Conservation (phyloP, 768 basidiomycete species). For the Lanmaoa rubissima region DNA sequence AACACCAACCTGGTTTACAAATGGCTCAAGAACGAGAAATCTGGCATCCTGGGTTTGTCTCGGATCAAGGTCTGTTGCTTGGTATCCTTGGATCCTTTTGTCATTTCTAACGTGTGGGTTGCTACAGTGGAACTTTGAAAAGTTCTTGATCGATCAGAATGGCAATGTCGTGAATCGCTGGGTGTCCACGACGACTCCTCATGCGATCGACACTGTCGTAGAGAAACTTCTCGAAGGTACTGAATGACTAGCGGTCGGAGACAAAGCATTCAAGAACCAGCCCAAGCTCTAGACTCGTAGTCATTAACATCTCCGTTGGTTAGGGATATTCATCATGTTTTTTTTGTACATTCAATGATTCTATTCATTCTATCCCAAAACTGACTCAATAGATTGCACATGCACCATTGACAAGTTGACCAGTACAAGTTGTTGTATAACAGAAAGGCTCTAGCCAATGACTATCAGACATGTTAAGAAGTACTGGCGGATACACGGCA, state of each 20-base stretch:
- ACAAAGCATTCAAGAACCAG: background rate
- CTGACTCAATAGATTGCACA: background rate
- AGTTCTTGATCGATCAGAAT: slow-evolving; percentile 79
- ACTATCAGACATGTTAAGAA: background rate
- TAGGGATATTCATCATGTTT: background rate
- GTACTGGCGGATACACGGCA: background rate
- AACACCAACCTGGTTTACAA: slow-evolving; percentile 80
- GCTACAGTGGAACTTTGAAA: slow-evolving; percentile 85
- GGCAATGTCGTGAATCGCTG: slow-evolving; percentile 74
- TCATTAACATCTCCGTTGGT: background rate
- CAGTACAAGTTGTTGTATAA: background rate
- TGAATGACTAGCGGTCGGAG: slow-evolving; percentile 19
- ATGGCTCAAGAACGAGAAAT: slow-evolving; percentile 79
- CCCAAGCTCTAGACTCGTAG: slow-evolving; percentile 14
- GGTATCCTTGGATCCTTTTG: background rate
- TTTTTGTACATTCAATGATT: background rate
- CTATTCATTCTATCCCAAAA: background rate
- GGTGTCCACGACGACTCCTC: slow-evolving; percentile 73
- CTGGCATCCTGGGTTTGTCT: slow-evolving; percentile 66
- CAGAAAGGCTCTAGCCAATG: background rate
- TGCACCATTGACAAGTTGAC: background rate
- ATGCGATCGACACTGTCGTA: slow-evolving; percentile 59
- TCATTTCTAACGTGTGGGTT: background rate
- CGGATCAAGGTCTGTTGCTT: slow-evolving; percentile 65
- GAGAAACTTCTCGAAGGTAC: slow-evolving; percentile 49